A percentile compares a stretch with the other conserved stretches of the same genome.
Conservation (phyloP, 305 asterid species). For the Solanum hybrid region DNA sequence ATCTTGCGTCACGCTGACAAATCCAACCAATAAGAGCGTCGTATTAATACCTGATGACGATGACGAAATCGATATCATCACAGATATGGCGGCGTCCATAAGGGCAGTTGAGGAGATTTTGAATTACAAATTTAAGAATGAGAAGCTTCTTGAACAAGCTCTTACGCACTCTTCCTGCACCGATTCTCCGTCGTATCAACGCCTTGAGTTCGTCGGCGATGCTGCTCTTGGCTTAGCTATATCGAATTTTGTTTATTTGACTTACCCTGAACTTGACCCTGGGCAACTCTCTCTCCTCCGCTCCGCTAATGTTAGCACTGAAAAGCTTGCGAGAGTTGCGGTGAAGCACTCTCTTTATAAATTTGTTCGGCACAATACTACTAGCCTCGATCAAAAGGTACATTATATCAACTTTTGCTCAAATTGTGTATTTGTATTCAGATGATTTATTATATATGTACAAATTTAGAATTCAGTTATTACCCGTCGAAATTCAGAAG, state of each 20-base stretch:
- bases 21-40: neutral
- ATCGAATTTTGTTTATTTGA: slow-evolving; percentile 24
- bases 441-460: neutral
- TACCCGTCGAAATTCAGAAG: neutral
- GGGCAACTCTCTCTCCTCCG: slow-evolving; percentile 54
- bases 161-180: slow-evolving; percentile 48
- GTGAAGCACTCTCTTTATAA: slow-evolving; percentile 34
- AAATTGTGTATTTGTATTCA: neutral
- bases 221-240: slow-evolving; percentile 46
- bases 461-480: neutral
- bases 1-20: neutral
- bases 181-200: slow-evolving; percentile 44
- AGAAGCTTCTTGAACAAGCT: slow-evolving; percentile 6
- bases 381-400: neutral
- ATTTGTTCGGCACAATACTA: slow-evolving; percentile 32
- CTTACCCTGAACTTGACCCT: slow-evolving; percentile 42
- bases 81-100: neutral
- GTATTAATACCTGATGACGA: neutral
- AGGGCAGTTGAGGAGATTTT: neutral
- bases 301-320: slow-evolving; percentile 57
- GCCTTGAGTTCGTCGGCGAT: slow-evolving; percentile 67
- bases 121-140: neutral
- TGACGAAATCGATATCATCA: neutral
- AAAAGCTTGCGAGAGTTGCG: slow-evolving; percentile 58
- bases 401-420: neutral